Evolutionary conservation across 1,284 basidiomycete genomes (phyloP).

Genomic region (Puccinia coronata): DNA sequence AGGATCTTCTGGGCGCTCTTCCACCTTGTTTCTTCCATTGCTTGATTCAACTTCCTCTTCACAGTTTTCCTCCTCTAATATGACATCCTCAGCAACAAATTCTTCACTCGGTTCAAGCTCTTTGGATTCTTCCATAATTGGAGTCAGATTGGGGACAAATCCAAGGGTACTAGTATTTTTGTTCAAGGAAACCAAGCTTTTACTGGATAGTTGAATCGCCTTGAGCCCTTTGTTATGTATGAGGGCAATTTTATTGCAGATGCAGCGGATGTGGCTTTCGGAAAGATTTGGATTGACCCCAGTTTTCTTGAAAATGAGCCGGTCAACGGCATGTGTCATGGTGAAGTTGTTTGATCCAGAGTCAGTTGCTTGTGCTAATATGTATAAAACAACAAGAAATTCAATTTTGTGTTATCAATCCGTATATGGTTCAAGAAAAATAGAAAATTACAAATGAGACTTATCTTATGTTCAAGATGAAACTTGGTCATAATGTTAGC

Average conservation of each 20-base stretch:
- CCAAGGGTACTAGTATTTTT: neutral
- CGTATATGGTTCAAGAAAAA: neutral
- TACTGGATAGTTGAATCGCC: neutral
- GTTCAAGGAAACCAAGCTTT: neutral
- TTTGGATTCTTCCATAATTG: too few relatives aligned
- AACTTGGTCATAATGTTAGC: neutral
- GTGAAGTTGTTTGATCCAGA: constrained; percentile 12
- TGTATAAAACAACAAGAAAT: neutral
- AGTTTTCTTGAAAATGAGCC: neutral
- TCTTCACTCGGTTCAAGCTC: too few relatives aligned
- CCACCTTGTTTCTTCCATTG: too few relatives aligned
- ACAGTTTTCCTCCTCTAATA: neutral
- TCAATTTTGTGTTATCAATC: neutral
- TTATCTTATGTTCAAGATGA: neutral
- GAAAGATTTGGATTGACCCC: neutral
- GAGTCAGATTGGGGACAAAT: neutral
- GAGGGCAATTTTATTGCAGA: constrained; percentile 21
- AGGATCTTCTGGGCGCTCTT: neutral
- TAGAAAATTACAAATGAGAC: neutral
- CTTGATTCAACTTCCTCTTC: neutral
- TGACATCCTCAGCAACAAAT: neutral
- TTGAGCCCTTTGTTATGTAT: constrained; percentile 3
- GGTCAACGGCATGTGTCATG: neutral
- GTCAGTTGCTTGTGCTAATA: constrained; percentile 15
- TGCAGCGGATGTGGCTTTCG: constrained; percentile 2